These are phyloP conservation scores for Linaria vulgaris DNA, from an alignment of 257 asterid genomes.

Conservation along the genomic window DNA sequence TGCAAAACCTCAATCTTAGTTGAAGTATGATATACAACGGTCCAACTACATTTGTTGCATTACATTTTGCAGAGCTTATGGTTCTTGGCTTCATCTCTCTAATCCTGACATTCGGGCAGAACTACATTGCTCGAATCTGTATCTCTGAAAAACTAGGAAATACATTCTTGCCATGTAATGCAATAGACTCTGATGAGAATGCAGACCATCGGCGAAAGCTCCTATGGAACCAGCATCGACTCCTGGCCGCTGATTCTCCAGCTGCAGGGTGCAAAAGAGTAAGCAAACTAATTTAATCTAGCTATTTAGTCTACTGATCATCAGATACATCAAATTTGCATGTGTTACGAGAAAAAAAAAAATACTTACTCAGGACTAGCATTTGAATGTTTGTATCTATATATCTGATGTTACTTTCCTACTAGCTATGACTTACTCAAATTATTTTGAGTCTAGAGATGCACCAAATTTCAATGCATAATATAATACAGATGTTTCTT, in stretches of 20 bases:
- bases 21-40: no score
- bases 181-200: neutral
- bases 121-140: conserved; percentile 39
- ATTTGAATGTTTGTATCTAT: no score
- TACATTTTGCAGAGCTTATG: conserved; percentile 45
- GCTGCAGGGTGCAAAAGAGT: conserved; percentile 31
- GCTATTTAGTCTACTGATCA: neutral
- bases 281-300: neutral
- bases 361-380: no score
- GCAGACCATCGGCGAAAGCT: conserved; percentile 37
- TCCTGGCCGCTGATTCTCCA: conserved; percentile 31
- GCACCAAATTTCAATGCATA: no score
- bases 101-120: conserved; percentile 42
- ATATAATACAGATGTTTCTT: no score
- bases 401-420: no score
- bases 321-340: no score
- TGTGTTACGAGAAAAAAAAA: no score
- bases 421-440: no score
- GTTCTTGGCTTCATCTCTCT: conserved; percentile 55
- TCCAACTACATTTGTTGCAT: no score
- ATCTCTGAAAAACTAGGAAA: conserved; percentile 38
- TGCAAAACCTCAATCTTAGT: no score
- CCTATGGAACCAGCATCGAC: conserved; percentile 35
- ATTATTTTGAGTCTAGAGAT: no score
- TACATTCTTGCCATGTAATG: conserved; percentile 61